These are phyloP conservation scores for Xylaria flabelliformis DNA, from an alignment of 495 filamentous ascomycete genomes.

Conservation along the genomic window DNA sequence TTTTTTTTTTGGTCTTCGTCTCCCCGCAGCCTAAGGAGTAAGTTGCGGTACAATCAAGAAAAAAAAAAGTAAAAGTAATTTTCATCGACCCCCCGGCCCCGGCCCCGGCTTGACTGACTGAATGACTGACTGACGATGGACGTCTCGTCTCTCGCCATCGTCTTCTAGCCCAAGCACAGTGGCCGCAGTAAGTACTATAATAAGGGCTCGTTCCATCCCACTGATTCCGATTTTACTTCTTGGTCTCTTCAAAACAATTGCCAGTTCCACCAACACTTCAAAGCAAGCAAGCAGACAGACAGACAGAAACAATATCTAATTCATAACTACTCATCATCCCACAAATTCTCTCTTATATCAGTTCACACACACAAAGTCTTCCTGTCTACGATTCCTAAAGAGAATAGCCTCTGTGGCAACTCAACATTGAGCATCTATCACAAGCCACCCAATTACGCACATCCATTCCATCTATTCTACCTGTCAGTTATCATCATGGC, in stretches of 20 bases:
- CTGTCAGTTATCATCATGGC: slow-evolving; percentile 45
- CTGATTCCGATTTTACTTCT: not conserved
- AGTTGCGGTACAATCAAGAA: slow-evolving; percentile 1
- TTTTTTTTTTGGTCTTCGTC: not conserved
- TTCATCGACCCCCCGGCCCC: slow-evolving; percentile 10
- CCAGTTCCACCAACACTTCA: slow-evolving; percentile 7
- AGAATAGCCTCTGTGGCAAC: not conserved
- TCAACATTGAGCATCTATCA: slow-evolving; percentile 1
- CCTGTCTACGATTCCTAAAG: not conserved
- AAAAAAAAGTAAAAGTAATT: slow-evolving; percentile 7
- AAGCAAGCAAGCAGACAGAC: not conserved
- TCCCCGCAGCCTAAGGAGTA: not conserved
- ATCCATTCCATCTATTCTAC: not conserved
- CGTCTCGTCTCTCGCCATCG: slow-evolving; percentile 22
- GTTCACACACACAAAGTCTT: not conserved
- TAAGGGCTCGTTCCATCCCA: slow-evolving; percentile 23
- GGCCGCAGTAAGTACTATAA: slow-evolving; percentile 17
- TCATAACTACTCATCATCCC: not conserved
- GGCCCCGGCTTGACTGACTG: slow-evolving; percentile 22
- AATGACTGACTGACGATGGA: slow-evolving; percentile 25
- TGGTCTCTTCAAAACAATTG: slow-evolving; percentile 11
- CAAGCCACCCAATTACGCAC: slow-evolving; percentile 6
- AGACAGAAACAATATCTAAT: not conserved
- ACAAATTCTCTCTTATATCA: not conserved
- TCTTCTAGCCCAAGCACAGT: slow-evolving; percentile 18